phyloP scores from a whole-genome alignment of 805 yeast species.

The Millerago galiae region DNA sequence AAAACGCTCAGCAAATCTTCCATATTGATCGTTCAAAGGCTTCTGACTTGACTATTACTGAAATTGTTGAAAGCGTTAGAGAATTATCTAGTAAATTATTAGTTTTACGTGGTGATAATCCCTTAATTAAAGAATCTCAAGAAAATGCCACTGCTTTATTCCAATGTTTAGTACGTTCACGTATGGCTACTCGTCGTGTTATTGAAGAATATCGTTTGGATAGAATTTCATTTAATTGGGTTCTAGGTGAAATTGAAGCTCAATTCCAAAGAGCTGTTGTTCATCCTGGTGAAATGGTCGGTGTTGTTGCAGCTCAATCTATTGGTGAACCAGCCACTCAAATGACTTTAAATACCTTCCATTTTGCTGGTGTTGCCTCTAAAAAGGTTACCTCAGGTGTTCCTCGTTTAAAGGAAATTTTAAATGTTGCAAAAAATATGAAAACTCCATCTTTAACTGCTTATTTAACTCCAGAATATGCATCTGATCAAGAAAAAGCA shows the following conservation, averaged over 20 bases:
- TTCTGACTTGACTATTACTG: constrained; percentile 80
- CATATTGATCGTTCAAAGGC: constrained; percentile 87
- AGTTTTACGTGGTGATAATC: constrained; percentile 79
- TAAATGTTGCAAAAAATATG: constrained; percentile 96
- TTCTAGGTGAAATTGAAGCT: constrained; percentile 85
- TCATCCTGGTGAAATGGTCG: constrained; percentile 98
- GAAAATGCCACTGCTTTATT: constrained; percentile 84
- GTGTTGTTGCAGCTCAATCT: constrained; percentile 95
- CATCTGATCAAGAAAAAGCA: constrained; percentile 87
- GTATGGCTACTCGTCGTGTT: constrained; percentile 85
- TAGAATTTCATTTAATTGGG: constrained; percentile 91
- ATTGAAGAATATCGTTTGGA: constrained; percentile 85
- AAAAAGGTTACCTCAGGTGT: constrained; percentile 89
- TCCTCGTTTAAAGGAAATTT: constrained; percentile 91
- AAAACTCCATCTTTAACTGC: constrained; percentile 99
- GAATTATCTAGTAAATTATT: constrained; percentile 58
- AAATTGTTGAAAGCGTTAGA: constrained; percentile 68
- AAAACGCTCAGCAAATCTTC: constrained; percentile 96
- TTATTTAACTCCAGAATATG: constrained; percentile 74
- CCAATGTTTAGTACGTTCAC: constrained; percentile 88
- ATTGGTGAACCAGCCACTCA: constrained; percentile 99
- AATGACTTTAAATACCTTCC: constrained; percentile 96
- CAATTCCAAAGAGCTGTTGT: constrained; percentile 89
- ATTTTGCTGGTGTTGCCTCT: constrained; percentile 95
- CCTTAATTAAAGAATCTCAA: constrained; percentile 77